Base-by-base conservation (phyloP, 768 basidiomycete genomes). In the Myochromella boudieri region DNA sequence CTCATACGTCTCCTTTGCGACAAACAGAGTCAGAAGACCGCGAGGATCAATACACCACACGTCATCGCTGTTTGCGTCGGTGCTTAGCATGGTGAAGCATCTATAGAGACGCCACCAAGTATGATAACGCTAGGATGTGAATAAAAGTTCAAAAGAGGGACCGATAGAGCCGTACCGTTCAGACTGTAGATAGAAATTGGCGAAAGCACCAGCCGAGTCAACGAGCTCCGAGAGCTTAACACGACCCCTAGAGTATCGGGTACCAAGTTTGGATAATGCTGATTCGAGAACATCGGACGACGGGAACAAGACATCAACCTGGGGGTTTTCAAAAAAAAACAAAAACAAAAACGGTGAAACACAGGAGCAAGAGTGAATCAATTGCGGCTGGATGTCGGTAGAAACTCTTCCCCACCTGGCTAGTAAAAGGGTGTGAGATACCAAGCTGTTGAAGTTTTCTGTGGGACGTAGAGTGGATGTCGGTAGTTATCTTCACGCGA, bases 1-100 rank as follows among this genome's bases (percentile, higher is more conserved):
- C 53, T 85, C 75, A 58, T 87, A 87, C 0, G 79, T 78, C 14
- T 68, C 66, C 60, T 81, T 82, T 33, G 70, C 69, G 4, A 82
- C 69, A 20, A 68, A 77, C 15, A 87, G 60, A 0, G 81, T 81
- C 48, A 89, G 62, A 34, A 81, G 53, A 3, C 82, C 81, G 14
- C 82, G 76, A 2, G 74, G 68, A 55, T 88, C 85, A 45, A 87
- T 68, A 56, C 83, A 85, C 87, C 88, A 90, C 2, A 71, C 72
- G 49, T 87, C 85, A 24, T 81, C 77, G 4, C 57, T 58, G 25
- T 61, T 50, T 26, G 59, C 56, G 20, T 63, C 53, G 3, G 58
- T 48, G 48, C 69, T 70, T 14, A 78, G 47, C 29, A 71, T 65
- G 24, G 71, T 53, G 36, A 60, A 49, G n/a, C 51, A 51, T 44